Percentiles rank a stretch among this genome's conserved stretches.
These are phyloP conservation scores for Iberis pinnata DNA, from an alignment of 345 rosid genomes.

Conservation along the genomic window DNA sequence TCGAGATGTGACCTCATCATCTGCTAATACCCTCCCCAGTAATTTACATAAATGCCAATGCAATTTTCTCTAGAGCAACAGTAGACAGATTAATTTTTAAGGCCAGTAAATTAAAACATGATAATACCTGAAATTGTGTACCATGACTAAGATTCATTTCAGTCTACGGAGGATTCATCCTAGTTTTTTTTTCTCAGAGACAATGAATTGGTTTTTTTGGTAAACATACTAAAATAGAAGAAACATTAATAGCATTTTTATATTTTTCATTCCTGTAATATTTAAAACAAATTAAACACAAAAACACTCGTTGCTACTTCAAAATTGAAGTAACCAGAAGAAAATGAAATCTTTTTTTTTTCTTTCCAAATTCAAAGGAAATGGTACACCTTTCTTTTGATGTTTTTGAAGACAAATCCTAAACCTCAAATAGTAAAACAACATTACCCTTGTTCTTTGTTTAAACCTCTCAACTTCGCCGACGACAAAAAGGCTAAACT, in stretches of 20 bases:
- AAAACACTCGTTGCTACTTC: too few species aligned
- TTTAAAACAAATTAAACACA: too few species aligned
- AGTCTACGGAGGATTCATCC: constrained; percentile 9
- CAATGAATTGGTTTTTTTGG: too few species aligned
- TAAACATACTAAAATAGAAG: constrained; percentile 31
- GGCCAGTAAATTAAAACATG: constrained; percentile 15
- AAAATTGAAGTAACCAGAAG: too few species aligned
- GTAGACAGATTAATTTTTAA: constrained; percentile 8
- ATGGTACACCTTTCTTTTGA: neutral
- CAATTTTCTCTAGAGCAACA: constrained; percentile 68
- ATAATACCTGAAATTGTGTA: constrained; percentile 48
- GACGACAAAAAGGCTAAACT: constrained; percentile 23
- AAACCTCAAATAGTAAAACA: constrained; percentile 17
- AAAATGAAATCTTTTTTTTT: too few species aligned
- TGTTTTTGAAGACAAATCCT: constrained; percentile 11
- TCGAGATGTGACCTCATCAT: constrained; percentile 89
- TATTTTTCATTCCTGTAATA: too few species aligned
- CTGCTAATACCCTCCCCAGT: constrained; percentile 95
- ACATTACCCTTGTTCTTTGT: constrained; percentile 5
- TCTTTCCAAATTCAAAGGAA: too few species aligned
- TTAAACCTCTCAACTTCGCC: constrained; percentile 18
- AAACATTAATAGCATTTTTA: constrained; percentile 12
- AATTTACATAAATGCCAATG: constrained; percentile 92
- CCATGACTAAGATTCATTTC: too few species aligned
- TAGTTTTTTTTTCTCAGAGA: constrained; percentile 5